Evolutionary conservation across 768 basidiomycete species (phyloP).

Genomic region (Mycena olivaceomarginata): DNA sequence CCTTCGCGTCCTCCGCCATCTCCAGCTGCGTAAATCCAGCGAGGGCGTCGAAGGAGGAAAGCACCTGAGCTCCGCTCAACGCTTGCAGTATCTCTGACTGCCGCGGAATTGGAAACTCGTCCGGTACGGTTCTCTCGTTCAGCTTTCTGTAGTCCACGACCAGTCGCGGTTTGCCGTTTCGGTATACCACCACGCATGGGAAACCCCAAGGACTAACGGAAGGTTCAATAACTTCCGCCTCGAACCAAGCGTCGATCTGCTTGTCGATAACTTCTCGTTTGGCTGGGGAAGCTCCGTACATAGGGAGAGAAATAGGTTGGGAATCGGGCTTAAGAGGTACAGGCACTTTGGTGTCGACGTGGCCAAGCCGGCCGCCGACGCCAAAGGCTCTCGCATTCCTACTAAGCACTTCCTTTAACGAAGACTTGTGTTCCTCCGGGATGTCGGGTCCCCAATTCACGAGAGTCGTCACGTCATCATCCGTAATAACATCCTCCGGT

Average conservation of each 20-base stretch:
- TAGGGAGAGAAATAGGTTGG: no score
- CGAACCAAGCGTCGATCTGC: no score
- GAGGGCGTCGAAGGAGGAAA: background rate
- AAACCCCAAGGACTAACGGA: no score
- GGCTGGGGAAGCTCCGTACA: no score
- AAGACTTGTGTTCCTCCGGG: background rate
- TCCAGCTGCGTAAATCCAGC: slow-evolving; percentile 54
- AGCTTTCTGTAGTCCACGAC: no score
- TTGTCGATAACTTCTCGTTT: no score
- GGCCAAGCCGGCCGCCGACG: slow-evolving; percentile 47
- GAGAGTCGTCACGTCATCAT: background rate
- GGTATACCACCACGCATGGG: no score
- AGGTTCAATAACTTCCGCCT: no score
- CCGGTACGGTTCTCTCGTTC: slow-evolving; percentile 3
- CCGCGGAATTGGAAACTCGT: slow-evolving; percentile 51
- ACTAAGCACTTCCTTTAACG: slow-evolving; percentile 18
- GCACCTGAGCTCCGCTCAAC: slow-evolving; percentile 44
- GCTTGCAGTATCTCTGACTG: slow-evolving; percentile 51
- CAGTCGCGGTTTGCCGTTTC: no score
- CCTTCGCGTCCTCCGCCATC: slow-evolving; percentile 45
- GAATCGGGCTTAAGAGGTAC: slow-evolving; percentile 9
- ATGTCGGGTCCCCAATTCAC: slow-evolving; percentile 3
- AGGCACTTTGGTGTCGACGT: slow-evolving; percentile 41
- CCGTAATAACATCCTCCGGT: background rate
- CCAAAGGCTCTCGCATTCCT: slow-evolving; percentile 45